Percentiles rank a stretch among this genome's conserved stretches.
phyloP scores from a whole-genome alignment of 1,139 yeast genomes.

The Debaryomyces subglobosus region DNA sequence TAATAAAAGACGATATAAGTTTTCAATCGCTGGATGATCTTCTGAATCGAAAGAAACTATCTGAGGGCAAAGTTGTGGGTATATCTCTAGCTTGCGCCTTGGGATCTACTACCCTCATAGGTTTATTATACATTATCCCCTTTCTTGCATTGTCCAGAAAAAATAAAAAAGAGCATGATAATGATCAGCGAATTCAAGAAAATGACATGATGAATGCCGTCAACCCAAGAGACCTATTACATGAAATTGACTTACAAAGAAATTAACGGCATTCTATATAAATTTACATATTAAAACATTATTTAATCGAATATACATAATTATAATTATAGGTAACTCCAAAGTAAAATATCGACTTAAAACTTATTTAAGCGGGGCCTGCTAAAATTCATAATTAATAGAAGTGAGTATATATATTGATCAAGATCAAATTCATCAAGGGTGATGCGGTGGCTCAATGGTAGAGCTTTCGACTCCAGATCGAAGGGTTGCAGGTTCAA shows the following conservation, averaged over 20 bases:
- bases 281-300: neutral
- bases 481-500: slow-evolving; percentile 42
- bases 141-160: slow-evolving; percentile 50
- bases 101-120: slow-evolving; percentile 72
- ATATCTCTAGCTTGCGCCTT: slow-evolving; percentile 86
- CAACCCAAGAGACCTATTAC: slow-evolving; percentile 63
- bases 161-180: slow-evolving; percentile 38
- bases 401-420: no score
- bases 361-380: no score
- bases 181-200: slow-evolving; percentile 60
- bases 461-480: slow-evolving; percentile 89
- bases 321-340: neutral
- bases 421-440: neutral
- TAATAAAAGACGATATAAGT: slow-evolving; percentile 40
- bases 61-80: slow-evolving; percentile 79
- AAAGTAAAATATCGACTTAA: neutral
- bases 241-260: slow-evolving; percentile 58
- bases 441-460: slow-evolving; percentile 66
- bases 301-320: neutral
- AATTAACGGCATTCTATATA: slow-evolving; percentile 15
- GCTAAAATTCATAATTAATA: no score
- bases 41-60: slow-evolving; percentile 25
- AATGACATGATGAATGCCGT: slow-evolving; percentile 68
- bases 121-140: slow-evolving; percentile 62
- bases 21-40: slow-evolving; percentile 44